Evolutionary conservation across 2,329 filamentous ascomycete species (phyloP).

Genomic region (Coniochaeta ligniaria): DNA sequence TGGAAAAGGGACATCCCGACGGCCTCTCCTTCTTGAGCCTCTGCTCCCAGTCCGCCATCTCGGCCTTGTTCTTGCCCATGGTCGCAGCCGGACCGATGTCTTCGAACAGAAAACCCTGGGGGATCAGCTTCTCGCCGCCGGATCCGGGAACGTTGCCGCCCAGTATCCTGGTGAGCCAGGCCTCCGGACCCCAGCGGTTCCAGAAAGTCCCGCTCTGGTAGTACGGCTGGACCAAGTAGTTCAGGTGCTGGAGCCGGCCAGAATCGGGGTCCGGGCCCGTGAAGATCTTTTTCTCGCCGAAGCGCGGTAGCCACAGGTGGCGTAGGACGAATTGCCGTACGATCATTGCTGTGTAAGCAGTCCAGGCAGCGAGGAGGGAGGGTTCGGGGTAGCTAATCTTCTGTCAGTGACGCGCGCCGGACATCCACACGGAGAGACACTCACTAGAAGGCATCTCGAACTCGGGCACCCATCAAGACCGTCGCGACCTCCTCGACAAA

Average conservation of each 20-base stretch:
- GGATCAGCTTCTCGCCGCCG: constrained; percentile 28
- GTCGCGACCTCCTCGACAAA: constrained; percentile 43
- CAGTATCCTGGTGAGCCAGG: constrained; percentile 34
- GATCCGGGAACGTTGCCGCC: constrained; percentile 39
- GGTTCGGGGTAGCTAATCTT: constrained; percentile 34
- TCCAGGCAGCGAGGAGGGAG: constrained; percentile 21
- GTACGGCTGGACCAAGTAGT: constrained; percentile 57
- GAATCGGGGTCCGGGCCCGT: constrained; percentile 43
- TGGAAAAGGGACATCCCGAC: constrained; percentile 39
- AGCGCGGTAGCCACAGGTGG: constrained; percentile 53
- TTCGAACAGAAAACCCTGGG: constrained; percentile 44
- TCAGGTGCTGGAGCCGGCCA: constrained; percentile 39
- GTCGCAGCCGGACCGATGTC: constrained; percentile 56
- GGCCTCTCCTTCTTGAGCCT: constrained; percentile 27
- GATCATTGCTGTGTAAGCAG: constrained; percentile 40
- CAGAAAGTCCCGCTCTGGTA: constrained; percentile 53
- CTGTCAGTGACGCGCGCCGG: background rate
- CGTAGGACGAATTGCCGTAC: constrained; percentile 49
- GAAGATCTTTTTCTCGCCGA: constrained; percentile 29
- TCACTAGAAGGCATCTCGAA: constrained; percentile 60
- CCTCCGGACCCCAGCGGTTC: constrained; percentile 55
- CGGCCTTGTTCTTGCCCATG: constrained; percentile 42
- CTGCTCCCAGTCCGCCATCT: constrained; percentile 32
- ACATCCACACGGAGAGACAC: constrained; percentile 12
- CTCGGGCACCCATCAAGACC: constrained; percentile 55